Evolutionary conservation across 148 eudicot genomes (phyloP).

Genomic region (Camellia granthamiana): DNA sequence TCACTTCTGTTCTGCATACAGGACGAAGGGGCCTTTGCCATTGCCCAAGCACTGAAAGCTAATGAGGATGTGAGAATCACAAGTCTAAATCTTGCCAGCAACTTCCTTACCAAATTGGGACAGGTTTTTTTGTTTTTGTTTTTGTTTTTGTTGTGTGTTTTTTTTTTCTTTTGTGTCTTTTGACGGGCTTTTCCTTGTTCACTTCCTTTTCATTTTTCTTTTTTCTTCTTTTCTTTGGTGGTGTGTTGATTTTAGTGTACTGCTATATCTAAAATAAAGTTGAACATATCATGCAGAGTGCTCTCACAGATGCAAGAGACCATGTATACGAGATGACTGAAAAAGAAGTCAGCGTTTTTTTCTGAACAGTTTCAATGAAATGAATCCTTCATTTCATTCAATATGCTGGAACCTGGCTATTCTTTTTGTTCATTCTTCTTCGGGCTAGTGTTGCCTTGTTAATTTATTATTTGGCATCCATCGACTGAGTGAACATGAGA

Average conservation of each 20-base stretch:
- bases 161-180: no score
- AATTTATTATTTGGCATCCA: background rate
- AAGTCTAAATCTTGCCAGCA: constrained; percentile 65
- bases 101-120: constrained; percentile 85
- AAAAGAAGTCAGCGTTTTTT: constrained; percentile 61
- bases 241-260: background rate
- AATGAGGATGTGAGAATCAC: constrained; percentile 82
- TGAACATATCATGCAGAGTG: constrained; percentile 55
- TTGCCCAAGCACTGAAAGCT: constrained; percentile 91
- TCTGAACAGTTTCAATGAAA: constrained; percentile 29
- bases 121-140: constrained; percentile 43
- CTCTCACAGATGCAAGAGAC: constrained; percentile 86
- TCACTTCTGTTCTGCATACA: constrained; percentile 19
- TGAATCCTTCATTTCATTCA: no score
- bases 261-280: constrained; percentile 11
- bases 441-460: background rate
- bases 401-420: background rate
- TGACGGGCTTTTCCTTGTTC: background rate
- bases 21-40: constrained; percentile 90
- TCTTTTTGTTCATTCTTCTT: background rate
- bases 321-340: constrained; percentile 93
- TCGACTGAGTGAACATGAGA: constrained; percentile 8
- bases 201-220: background rate
- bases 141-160: no score
- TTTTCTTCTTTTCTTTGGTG: background rate